Evolutionary conservation across 345 rosid genomes (phyloP).

Genomic region (Leavenworthia alabamica): DNA sequence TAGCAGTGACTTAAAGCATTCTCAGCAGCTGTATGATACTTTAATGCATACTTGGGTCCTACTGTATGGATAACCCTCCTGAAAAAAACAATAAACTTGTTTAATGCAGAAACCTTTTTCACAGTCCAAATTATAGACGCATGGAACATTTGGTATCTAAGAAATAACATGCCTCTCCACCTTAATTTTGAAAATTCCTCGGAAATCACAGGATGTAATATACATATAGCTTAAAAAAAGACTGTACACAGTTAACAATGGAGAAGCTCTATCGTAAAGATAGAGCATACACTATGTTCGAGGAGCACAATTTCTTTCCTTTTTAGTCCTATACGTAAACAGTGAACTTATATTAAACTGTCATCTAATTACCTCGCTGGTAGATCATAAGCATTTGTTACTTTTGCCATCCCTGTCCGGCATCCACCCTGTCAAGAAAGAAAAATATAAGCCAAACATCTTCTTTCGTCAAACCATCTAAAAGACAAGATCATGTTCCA

Average conservation of each 20-base stretch:
- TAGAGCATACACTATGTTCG: neutral
- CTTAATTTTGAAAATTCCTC: neutral
- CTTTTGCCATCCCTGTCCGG: conserved; percentile 96
- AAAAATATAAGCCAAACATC: neutral
- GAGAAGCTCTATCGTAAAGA: neutral
- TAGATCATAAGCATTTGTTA: conserved; percentile 90
- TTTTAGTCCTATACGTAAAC: neutral
- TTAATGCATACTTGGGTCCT: conserved; percentile 94
- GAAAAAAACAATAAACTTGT: conserved; percentile 5
- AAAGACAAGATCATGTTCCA: neutral
- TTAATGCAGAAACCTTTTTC: neutral
- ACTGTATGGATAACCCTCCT: conserved; percentile 91
- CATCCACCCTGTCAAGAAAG: conserved; percentile 76
- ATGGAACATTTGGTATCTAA: neutral
- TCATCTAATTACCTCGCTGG: conserved; percentile 67
- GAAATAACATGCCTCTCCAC: neutral
- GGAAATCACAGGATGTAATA: neutral
- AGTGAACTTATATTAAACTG: neutral
- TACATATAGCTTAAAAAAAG: too few relatives aligned
- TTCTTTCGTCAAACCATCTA: neutral
- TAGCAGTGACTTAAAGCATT: conserved; percentile 98
- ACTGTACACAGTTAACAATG: neutral
- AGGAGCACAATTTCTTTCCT: neutral
- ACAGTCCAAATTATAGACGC: neutral
- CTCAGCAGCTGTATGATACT: conserved; percentile 98